Evolutionary conservation across 495 filamentous ascomycete species (phyloP), one percentile per base, ranked within the genome.

Genomic region (Melanomma pulvis-pyrius): DNA sequence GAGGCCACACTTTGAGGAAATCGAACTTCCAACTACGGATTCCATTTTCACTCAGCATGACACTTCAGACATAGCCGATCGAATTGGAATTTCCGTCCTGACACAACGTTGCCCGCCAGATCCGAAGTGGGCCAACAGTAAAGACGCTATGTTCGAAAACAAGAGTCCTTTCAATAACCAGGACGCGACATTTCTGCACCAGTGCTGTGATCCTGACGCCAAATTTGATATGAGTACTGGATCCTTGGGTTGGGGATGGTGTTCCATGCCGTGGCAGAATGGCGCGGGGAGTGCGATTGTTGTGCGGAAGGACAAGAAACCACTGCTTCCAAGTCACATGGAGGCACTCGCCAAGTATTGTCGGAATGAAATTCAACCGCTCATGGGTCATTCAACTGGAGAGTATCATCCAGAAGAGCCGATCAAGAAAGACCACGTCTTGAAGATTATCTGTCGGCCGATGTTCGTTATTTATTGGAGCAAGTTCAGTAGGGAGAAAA

Each of bases 1-100:
- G 9, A 32, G 17, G 62, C 21, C 70, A n/a, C 53, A 64, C 15
- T 78, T 75, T 29, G 72, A 76, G 53, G 62, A 68, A 22, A 55
- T 75, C 21, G 63, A 76, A 15, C 29, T 77, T 30, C 34, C 71
- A 22, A 11, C 30, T 11, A 0, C 51, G 5, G 53, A 63, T 46
- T 19, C 48, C 11, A 46, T 63, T 19, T 54, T 63, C 60, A 44
- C 50, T 11, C 4, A 5, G 30, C 30, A 12, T 34, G 30, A 34
- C 4, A 34, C 30, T 12, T 34, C 30, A 34, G 30, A 34, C 30
- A 34, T 34, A 34, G 30, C 12, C 5, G 12, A 34, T 34, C 30
- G 30, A 34, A 34, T 34, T 12, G 30, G 30, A 34, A 5, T 34
- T 34, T 12, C 30, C 30, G 12, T 34, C 4, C 30, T 34, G 30